Evolutionary conservation across 2,329 filamentous ascomycete species (phyloP), one percentile per base, ranked within the genome.

Genomic region (Zymoseptoria tritici): DNA sequence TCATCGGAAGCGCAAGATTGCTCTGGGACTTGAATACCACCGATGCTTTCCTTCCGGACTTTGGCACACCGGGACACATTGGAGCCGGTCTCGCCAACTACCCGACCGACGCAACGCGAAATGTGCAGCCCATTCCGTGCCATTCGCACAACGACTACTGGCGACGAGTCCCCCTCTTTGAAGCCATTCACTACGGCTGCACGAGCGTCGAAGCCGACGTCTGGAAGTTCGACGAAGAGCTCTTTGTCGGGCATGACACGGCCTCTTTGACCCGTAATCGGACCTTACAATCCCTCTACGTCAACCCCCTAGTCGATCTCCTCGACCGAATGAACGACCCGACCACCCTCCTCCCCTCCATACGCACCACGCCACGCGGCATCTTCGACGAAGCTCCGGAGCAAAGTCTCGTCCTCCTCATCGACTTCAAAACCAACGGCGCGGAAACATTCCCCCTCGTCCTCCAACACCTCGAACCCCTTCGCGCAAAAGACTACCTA

Each of bases 81-180:
- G 72, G 72, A 16, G 69, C 72, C 57, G 71, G 73, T 6, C 68
- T 75, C 9, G 63, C 62, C 9, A 50, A 65, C 19, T 72, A 73
- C 55, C 78, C 79, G 1, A 80, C 74, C 9, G 69, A 71, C 31
- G 69, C 70, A 3, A 76, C 68, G 0, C 72, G 73, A 53, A 74
- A 72, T 52, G 75, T 84, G 19, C 69, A 76, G 2, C 83, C 85
- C 1, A 79, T 85, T 29, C 75, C 77, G 1, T 86, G 84, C 62
- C 85, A 88, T 70, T 86, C 83, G 1, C 86, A 89, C 69, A 89
- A 89, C 66, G 86, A 90, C 71, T 90, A 89, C 72, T 87, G 84
- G 83, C 81, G 85, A 54, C 76, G 77, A 19, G 76, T 82, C 0
- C 86, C 87, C 0, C 76, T 90, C 3, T 85, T 82, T 66, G 83